Evolutionary conservation across 306 rosid species (phyloP).

Genomic region (Rosa multiflora): DNA sequence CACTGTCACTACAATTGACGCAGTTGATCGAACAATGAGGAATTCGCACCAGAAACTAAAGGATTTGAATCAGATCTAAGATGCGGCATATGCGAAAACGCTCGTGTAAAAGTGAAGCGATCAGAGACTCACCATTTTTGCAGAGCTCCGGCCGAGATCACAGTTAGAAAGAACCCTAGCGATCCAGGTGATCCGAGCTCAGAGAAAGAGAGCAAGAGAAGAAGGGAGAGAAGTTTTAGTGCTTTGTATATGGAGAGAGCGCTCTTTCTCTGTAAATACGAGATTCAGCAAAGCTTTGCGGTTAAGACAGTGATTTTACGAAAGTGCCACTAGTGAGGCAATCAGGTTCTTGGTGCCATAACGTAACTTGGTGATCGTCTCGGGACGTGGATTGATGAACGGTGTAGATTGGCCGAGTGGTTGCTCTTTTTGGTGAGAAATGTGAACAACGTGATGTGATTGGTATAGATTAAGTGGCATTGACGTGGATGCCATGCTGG

Average conservation of each 20-base stretch:
- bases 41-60: constrained; percentile 41
- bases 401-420: constrained; percentile 6
- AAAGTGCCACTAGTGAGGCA: constrained; percentile 43
- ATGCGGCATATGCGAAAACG: constrained; percentile 21
- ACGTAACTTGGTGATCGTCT: neutral
- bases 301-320: constrained; percentile 47
- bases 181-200: constrained; percentile 45
- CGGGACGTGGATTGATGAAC: neutral
- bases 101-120: constrained; percentile 13
- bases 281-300: constrained; percentile 33
- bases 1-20: constrained; percentile 14
- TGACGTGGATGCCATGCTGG: constrained; percentile 22
- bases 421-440: neutral
- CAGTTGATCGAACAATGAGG: constrained; percentile 14
- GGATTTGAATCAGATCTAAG: constrained; percentile 64
- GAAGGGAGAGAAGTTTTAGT: constrained; percentile 3
- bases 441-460: constrained; percentile 3
- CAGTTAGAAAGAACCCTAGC: constrained; percentile 34
- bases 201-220: constrained; percentile 23
- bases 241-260: neutral
- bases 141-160: constrained; percentile 41
- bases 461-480: neutral
- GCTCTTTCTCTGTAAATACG: constrained; percentile 32
- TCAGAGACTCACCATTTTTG: constrained; percentile 73
- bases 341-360: neutral